Evolutionary conservation across 495 filamentous ascomycete species (phyloP), one percentile per base, ranked within the genome.

Genomic region (Letharia lupina): DNA sequence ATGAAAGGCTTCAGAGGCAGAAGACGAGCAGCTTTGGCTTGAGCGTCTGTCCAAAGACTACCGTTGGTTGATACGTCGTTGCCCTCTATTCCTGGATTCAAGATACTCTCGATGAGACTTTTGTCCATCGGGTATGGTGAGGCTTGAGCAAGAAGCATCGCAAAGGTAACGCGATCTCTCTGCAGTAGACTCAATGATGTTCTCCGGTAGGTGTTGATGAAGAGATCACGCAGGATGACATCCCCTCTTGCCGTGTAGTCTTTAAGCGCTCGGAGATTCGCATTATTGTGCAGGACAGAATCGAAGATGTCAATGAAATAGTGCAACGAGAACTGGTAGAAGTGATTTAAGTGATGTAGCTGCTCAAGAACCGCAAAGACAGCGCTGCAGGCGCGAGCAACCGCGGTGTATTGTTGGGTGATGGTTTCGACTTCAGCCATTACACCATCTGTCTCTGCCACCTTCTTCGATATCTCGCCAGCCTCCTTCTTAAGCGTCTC

Each of bases 261-360:
- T 64, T 81, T 87, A 75, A 91, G 87, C 45, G 79, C 81, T 10
- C 84, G 82, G 61, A 96, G 82, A 37, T 83, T 83, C 70, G 88
- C 88, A 76, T 94, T 94, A 63, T 85, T 81, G 70, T 88, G 89
- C 28, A 99, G 84, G 45, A 99, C 93, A 1, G 89, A 87, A 73
- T 95, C 86, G 84, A 99, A 98, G 69, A 99, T 99, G 72, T 96
- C 91, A 20, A 94, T 83, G 75, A 99, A 99, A 77, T 93, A 98
- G 78, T 96, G 92, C 59, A 99, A 82, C 31, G 95, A 98, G 82
- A 99, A 98, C 71, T 98, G 94, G 75, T 99, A 99, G 80, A 98
- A 98, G 80, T 98, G 95, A 74, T 99, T 96, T 74, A 99, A 86
- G 72, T 96, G 93, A 74, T 96, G 93, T 57, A 99, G 87, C 75